Evolutionary conservation across 345 rosid genomes (phyloP).

Genomic region (Iberis pinnata): DNA sequence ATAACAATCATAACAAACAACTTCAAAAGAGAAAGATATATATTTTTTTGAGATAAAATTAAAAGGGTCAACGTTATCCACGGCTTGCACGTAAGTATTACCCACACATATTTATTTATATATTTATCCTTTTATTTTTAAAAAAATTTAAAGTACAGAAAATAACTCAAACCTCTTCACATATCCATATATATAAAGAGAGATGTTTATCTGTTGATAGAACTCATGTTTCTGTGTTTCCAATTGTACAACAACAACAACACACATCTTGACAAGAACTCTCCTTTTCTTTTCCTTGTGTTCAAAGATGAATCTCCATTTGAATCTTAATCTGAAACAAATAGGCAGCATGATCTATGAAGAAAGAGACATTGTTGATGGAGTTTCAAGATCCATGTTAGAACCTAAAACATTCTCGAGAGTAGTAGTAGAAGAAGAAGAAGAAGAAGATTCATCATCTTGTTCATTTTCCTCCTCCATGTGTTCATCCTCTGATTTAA

Average conservation of each 20-base stretch:
- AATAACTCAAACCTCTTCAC: slow-evolving; percentile 22
- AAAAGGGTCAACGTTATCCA: slow-evolving; percentile 37
- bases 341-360: slow-evolving; percentile 18
- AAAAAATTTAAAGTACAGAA: neutral
- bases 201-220: slow-evolving; percentile 14
- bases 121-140: slow-evolving; percentile 12
- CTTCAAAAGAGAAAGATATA: neutral
- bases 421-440: slow-evolving; percentile 30
- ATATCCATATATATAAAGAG: slow-evolving; percentile 17
- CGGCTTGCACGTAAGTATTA: slow-evolving; percentile 30
- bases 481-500: slow-evolving; percentile 41
- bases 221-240: slow-evolving; percentile 34
- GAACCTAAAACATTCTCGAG: slow-evolving; percentile 30
- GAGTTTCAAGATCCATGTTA: slow-evolving; percentile 24
- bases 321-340: slow-evolving; percentile 25
- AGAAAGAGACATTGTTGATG: slow-evolving; percentile 20
- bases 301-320: slow-evolving; percentile 20
- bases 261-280: slow-evolving; percentile 7
- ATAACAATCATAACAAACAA: neutral
- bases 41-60: slow-evolving; percentile 17
- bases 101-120: slow-evolving; percentile 30
- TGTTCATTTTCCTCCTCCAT: slow-evolving; percentile 31
- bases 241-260: slow-evolving; percentile 13
- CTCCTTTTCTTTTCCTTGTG: neutral
- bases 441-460: slow-evolving; percentile 31